phyloP scores from a whole-genome alignment of 495 filamentous ascomycete species.

The Neurospora sp. region DNA sequence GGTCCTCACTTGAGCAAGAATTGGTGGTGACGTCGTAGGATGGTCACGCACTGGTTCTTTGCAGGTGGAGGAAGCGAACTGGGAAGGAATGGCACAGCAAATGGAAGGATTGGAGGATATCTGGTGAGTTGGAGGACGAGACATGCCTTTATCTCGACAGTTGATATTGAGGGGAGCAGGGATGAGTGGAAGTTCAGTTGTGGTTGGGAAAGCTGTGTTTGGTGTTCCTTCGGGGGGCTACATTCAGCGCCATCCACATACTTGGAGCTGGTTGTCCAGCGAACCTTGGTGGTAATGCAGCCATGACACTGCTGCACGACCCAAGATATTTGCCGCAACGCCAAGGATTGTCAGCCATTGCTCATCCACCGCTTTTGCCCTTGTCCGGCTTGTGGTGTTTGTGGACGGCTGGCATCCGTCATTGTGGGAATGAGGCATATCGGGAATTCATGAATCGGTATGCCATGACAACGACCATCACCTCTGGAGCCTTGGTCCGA shows the following conservation, averaged over 20 bases:
- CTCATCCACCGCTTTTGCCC: neutral
- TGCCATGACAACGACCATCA: neutral
- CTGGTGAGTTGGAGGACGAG: neutral
- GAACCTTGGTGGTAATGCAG: neutral
- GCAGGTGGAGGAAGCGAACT: neutral
- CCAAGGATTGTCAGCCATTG: neutral
- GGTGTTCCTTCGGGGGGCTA: neutral
- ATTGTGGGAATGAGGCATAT: neutral
- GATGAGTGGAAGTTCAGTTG: neutral
- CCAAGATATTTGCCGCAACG: neutral
- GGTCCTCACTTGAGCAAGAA: neutral
- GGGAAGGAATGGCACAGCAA: neutral
- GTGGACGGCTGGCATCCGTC: neutral
- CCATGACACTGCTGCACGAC: neutral
- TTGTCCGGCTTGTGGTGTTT: neutral
- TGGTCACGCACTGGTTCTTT: neutral
- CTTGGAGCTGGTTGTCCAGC: neutral
- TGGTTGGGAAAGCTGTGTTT: neutral
- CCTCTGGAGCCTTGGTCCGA: neutral
- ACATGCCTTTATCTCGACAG: neutral
- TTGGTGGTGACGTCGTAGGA: neutral
- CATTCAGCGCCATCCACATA: neutral
- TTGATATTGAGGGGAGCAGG: neutral
- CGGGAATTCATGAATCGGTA: neutral
- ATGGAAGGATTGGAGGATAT: neutral